phyloP scores from a whole-genome alignment of 1,284 basidiomycete species.

The Moniliella sp. region DNA sequence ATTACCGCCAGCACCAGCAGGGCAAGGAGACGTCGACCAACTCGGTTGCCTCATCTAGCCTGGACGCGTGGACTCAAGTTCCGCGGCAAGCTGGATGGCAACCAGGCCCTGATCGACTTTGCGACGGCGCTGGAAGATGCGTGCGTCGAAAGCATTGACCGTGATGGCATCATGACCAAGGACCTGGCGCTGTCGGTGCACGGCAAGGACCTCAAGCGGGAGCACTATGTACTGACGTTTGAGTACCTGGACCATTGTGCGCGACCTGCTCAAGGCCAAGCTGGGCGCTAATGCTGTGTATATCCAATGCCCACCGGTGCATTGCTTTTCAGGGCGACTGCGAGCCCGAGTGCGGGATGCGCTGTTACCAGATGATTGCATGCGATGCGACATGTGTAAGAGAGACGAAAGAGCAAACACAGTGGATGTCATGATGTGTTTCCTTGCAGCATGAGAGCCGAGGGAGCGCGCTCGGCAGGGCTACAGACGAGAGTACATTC shows the following conservation, averaged over 20 bases:
- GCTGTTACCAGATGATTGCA: too few species aligned
- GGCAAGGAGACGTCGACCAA: conserved; percentile 69
- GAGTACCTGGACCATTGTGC: conserved; percentile 28
- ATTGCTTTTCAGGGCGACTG: too few species aligned
- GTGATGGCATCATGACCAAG: conserved; percentile 67
- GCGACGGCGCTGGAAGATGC: conserved; percentile 60
- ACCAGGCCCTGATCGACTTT: conserved; percentile 51
- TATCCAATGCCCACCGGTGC: too few species aligned
- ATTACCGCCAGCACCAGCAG: conserved; percentile 86
- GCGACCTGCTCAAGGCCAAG: conserved; percentile 14
- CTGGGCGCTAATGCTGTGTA: too few species aligned
- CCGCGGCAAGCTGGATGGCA: conserved; percentile 75
- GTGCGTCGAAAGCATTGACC: conserved; percentile 76
- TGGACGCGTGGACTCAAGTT: conserved; percentile 79
- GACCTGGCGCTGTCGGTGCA: conserved; percentile 86
- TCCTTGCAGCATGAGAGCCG: too few species aligned
- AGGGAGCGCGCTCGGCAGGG: too few species aligned
- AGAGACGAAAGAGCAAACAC: too few species aligned
- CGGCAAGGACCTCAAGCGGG: conserved; percentile 46
- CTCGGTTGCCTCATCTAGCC: conserved; percentile 97
- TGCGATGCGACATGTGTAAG: too few species aligned
- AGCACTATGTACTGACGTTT: conserved; percentile 27
- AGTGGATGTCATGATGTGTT: too few species aligned
- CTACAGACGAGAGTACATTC: too few species aligned
- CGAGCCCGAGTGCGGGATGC: too few species aligned